Evolutionary conservation across 2,329 filamentous ascomycete species (phyloP), one percentile per base, ranked within the genome.

Genomic region (Beauveria australis): DNA sequence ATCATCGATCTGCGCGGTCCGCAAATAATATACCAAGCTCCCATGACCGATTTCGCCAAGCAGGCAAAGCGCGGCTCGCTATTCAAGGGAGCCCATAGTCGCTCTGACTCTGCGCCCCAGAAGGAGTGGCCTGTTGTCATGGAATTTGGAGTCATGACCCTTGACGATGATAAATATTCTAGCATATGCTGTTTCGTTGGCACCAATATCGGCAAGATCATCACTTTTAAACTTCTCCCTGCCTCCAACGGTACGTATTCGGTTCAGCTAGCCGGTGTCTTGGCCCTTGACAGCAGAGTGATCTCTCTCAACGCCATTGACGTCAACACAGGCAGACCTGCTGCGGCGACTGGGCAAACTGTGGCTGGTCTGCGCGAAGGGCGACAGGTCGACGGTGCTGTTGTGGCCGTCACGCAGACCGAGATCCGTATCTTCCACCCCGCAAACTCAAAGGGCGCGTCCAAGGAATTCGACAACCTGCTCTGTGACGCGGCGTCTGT

Each of bases 81-180:
- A 67, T 79, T 87, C 63, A 83, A 81, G 73, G 43, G 62, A 53
- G 61, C 70, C 12, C 71, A 73, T 55, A 62, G 64, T n/a, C 59
- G 62, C 56, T 63, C 69, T 26, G 61, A 62, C 30, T 72, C 80
- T 5, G 72, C 77, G 5, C 70, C 76, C 1, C 64, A 67, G 3
- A 81, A 80, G 53, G 92, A 97, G 68, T 95, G 87, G 83, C 86
- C 91, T 0, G 91, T 91, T 0, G 81, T 79, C 33, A 85, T 97
- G 30, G 91, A 97, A 69, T 99, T 97, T 75, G 91, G 91, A 58
- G 91, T 96, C 52, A 88, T 99, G 86, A 95, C 89, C 3, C 76
- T 97, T 4, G 94, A 97, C 48, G 89, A 88, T n/a, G 93, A 97
- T 69, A 86, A 91, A 65, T 99, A 96, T 71, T 97, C 94, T 1